phyloP scores from a whole-genome alignment of 2,329 filamentous ascomycete genomes.

The Aspergillus fructus region DNA sequence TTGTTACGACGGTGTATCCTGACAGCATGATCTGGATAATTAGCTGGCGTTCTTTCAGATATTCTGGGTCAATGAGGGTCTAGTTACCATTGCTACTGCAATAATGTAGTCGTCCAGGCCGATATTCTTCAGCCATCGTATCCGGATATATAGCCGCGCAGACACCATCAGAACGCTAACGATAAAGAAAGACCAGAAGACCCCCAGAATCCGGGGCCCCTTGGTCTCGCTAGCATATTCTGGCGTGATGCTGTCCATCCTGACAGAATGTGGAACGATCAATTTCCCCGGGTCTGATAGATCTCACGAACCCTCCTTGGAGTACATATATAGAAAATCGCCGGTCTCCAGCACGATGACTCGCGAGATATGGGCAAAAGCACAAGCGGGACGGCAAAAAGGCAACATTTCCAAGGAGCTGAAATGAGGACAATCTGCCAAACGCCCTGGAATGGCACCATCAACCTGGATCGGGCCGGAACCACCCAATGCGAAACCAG shows the following conservation, averaged over 20 bases:
- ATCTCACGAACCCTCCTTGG: neutral
- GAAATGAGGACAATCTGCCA: too few species aligned
- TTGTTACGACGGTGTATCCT: constrained; percentile 27
- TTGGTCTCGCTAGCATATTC: constrained; percentile 26
- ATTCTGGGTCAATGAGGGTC: too few species aligned
- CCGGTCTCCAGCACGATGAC: neutral
- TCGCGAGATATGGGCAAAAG: too few species aligned
- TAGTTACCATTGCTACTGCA: constrained; percentile 28
- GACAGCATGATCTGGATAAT: constrained; percentile 12
- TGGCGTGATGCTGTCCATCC: neutral
- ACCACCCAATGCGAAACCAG: too few species aligned
- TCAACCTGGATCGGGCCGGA: too few species aligned
- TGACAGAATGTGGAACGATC: neutral
- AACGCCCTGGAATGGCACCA: too few species aligned
- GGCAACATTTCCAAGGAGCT: too few species aligned
- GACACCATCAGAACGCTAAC: constrained; percentile 32
- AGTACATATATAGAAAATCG: neutral
- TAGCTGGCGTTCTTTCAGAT: neutral
- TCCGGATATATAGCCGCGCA: constrained; percentile 35
- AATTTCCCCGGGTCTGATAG: neutral
- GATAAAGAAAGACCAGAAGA: constrained; percentile 30
- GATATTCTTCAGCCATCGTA: constrained; percentile 30
- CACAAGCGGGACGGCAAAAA: too few species aligned
- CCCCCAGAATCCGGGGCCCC: constrained; percentile 34
- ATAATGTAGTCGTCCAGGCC: constrained; percentile 42